Percentiles rank a stretch among this genome's conserved stretches.
phyloP scores from a whole-genome alignment of 345 rosid species.

The Populus tremula region DNA sequence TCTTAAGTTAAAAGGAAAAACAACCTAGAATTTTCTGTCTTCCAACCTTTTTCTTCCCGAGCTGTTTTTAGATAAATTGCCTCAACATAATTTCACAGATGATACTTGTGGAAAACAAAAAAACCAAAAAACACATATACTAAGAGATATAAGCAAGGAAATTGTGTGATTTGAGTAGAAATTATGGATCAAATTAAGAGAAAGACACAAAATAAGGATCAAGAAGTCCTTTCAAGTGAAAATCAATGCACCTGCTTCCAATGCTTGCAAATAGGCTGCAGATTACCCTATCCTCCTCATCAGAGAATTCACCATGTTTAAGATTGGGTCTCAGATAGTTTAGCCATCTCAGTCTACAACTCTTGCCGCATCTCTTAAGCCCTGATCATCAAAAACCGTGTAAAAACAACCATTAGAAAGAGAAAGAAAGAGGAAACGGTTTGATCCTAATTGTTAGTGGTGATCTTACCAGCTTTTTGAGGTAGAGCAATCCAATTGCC shows the following conservation, averaged over 20 bases:
- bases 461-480: constrained; percentile 73
- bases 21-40: background rate
- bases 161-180: background rate
- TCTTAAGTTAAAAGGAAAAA: background rate
- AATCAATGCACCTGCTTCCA: constrained; percentile 76
- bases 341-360: constrained; percentile 94
- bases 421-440: background rate
- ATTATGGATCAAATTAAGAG: background rate
- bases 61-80: background rate
- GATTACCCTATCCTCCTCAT: constrained; percentile 74
- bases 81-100: background rate
- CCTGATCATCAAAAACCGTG: constrained; percentile 36
- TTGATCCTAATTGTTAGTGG: background rate
- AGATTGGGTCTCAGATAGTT: constrained; percentile 93
- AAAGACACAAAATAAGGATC: background rate
- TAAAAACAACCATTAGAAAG: background rate
- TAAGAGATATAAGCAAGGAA: background rate
- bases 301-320: constrained; percentile 91
- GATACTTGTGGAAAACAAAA: background rate
- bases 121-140: background rate
- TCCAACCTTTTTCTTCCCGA: background rate
- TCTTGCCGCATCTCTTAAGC: constrained; percentile 92
- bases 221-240: background rate
- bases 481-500: constrained; percentile 97
- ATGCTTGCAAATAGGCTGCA: constrained; percentile 73